These are phyloP conservation scores for Teunomyces kruisii DNA, from an alignment of 805 yeast genomes.

Conservation along the genomic window DNA sequence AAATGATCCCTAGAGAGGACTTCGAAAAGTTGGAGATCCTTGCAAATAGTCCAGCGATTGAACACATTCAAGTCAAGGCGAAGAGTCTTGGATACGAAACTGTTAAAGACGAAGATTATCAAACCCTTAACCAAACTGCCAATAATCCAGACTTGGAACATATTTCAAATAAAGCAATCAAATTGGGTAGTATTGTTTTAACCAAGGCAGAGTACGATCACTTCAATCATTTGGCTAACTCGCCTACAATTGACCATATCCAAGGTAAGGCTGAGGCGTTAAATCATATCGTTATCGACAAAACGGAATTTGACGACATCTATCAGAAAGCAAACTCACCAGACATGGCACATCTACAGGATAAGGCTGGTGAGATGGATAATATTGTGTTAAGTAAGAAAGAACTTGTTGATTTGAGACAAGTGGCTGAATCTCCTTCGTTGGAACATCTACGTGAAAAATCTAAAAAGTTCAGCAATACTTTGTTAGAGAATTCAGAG, in stretches of 20 bases:
- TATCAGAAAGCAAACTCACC: neutral
- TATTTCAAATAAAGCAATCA: slow-evolving; percentile 15
- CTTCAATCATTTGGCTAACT: slow-evolving; percentile 9
- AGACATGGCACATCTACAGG: slow-evolving; percentile 1
- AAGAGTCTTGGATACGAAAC: slow-evolving; percentile 9
- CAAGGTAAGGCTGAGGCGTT: slow-evolving; percentile 11
- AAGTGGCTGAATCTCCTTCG: slow-evolving; percentile 8
- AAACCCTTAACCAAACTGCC: slow-evolving; percentile 12
- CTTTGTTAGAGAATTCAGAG: slow-evolving; percentile 7
- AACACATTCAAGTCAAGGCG: slow-evolving; percentile 16
- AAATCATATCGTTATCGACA: slow-evolving; percentile 5
- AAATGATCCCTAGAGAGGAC: slow-evolving; percentile 12
- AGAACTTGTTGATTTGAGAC: neutral
- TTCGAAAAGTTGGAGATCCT: slow-evolving; percentile 10
- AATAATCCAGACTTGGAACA: slow-evolving; percentile 19
- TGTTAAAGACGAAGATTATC: slow-evolving; percentile 11
- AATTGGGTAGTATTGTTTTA: slow-evolving; percentile 16
- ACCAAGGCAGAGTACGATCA: slow-evolving; percentile 16
- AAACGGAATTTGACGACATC: slow-evolving; percentile 2
- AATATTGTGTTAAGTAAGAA: slow-evolving; percentile 2
- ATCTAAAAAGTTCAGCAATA: slow-evolving; percentile 4
- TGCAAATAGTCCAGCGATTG: slow-evolving; percentile 20
- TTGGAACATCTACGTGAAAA: slow-evolving; percentile 7
- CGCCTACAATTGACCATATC: slow-evolving; percentile 16
- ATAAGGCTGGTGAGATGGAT: neutral